Conservation (phyloP, 2,329 filamentous ascomycete species). For the Emergomyces orientalis region DNA sequence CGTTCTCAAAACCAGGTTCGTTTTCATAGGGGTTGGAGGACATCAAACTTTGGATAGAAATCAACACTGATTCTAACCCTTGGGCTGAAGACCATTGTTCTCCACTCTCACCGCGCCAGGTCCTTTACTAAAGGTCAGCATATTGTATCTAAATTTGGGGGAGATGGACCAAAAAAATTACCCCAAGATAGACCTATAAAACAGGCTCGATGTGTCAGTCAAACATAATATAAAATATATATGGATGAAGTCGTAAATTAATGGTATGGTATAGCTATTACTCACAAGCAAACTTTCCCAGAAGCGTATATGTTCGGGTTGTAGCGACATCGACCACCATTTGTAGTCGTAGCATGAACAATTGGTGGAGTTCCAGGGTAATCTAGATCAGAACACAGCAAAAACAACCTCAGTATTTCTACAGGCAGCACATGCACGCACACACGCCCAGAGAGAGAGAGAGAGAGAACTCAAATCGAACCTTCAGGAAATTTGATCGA, state of each 20-base stretch:
- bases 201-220: conserved; percentile 15
- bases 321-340: conserved; percentile 78
- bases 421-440: background rate
- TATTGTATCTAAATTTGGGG: background rate
- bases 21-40: conserved; percentile 91
- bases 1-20: conserved; percentile 83
- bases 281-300: conserved; percentile 87
- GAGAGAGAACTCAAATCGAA: conserved; percentile 26
- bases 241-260: background rate
- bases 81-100: conserved; percentile 97
- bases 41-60: conserved; percentile 96
- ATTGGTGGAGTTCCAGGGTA: conserved; percentile 62
- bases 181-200: conserved; percentile 72
- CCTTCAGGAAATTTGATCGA: conserved; percentile 66
- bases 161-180: conserved; percentile 34
- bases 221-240: background rate
- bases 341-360: conserved; percentile 69
- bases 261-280: conserved; percentile 17
- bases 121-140: conserved; percentile 44
- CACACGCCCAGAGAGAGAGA: background rate
- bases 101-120: conserved; percentile 81
- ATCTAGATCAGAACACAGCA: conserved; percentile 42
- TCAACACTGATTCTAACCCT: conserved; percentile 82
- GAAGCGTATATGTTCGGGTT: conserved; percentile 93
- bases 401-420: background rate